These are phyloP conservation scores for Solanum virginianum DNA, from an alignment of 257 asterid species.

Conservation along the genomic window DNA sequence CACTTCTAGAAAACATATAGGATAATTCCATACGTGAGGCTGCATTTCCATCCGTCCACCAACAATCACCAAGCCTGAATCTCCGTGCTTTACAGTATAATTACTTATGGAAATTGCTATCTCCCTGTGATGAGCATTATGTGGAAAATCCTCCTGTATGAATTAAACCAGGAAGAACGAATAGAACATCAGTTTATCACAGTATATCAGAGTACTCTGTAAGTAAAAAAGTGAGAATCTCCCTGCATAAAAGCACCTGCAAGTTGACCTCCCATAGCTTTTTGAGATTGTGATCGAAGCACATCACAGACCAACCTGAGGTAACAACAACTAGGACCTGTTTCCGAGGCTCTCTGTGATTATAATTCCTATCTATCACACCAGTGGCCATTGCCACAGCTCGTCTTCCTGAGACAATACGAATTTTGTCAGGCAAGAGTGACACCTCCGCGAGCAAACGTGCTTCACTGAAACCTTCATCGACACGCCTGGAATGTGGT, in stretches of 20 bases:
- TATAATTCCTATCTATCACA: constrained; percentile 54
- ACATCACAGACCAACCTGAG: constrained; percentile 95
- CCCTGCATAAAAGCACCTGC: constrained; percentile 40
- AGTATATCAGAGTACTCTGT: background rate
- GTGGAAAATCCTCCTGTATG: constrained; percentile 88
- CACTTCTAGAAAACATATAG: background rate
- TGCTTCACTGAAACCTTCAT: constrained; percentile 90
- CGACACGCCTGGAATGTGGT: constrained; percentile 81
- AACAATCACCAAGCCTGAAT: constrained; percentile 80
- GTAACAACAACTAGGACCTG: constrained; percentile 95
- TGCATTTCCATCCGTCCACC: constrained; percentile 99
- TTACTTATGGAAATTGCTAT: constrained; percentile 75
- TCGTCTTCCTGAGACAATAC: constrained; percentile 84
- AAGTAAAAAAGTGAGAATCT: background rate
- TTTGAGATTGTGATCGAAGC: constrained; percentile 93
- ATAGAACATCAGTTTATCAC: background rate
- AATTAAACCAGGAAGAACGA: constrained; percentile 4
- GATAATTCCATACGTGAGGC: constrained; percentile 61
- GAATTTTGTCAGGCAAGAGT: constrained; percentile 86
- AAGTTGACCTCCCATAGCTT: constrained; percentile 92
- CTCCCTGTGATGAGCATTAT: constrained; percentile 95
- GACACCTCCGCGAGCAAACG: constrained; percentile 70
- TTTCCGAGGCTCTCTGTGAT: constrained; percentile 56
- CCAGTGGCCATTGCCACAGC: constrained; percentile 99
- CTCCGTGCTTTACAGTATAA: constrained; percentile 89